Base-by-base conservation (phyloP, 768 basidiomycete genomes). In the Phlebiopsis gigantea region DNA sequence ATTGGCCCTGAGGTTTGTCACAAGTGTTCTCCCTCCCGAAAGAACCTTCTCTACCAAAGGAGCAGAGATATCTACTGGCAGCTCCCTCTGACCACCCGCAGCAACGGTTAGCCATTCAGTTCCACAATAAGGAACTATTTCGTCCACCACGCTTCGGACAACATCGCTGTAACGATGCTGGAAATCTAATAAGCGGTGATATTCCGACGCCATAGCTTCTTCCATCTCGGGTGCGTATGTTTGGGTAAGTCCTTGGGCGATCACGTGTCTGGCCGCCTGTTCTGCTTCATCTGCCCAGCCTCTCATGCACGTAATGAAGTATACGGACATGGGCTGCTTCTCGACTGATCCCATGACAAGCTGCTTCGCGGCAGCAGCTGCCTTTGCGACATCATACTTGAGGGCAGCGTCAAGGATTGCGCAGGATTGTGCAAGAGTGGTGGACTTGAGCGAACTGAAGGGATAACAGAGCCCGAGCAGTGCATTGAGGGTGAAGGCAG, bases 181-280 rank as follows among this genome's bases (percentile, higher is more conserved):
- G 25, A 30, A 46, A 19, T 48, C 26, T 4, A 58, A 31, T 4
- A 58, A 28, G 8, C 6, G n/a, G 19, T 53, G 17, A 46, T 58
- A 58, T 6, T 22, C 28, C 6, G 22, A 19, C 4, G 57, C 57
- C 10, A 45, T 29, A 6, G 49, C 52, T 4, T 47, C 22, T 28
- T 58, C 57, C 57, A 58, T 58, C 46, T 53, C 53, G 7, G 43
- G 30, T 12, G 26, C 42, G 45, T 60, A 60, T n/a, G 15, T 26
- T 2, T 21, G 26, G 12, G 42, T 29, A 22, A 57, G 9, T 3
- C 44, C 21, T 17, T 21, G 9, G 14, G 47, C 7, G 8, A 45
- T 30, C 17, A 44, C 21, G 1, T 24, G 24, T 19, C 22, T 25
- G 4, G 50, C 57, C 4, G 46, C 44, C 46, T 44, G 28, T 19